Percentiles rank a stretch among this genome's conserved stretches.
These are phyloP conservation scores for Coemansia sp. DNA, from an alignment of 192 early-diverging fungal species.

Conservation along the genomic window DNA sequence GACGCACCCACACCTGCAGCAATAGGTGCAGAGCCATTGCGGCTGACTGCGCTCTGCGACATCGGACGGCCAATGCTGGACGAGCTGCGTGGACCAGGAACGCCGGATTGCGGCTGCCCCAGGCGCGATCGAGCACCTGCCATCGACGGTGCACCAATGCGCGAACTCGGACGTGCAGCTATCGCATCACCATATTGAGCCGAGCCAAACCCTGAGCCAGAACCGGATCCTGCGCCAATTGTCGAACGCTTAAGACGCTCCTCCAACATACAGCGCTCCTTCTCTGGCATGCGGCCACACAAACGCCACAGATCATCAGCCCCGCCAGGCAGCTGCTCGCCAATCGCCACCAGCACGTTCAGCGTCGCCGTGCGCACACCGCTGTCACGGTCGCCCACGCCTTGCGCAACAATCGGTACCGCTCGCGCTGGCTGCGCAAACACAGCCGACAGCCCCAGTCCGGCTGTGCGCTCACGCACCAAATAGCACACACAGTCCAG, in stretches of 20 bases:
- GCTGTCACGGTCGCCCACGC: constrained; percentile 81
- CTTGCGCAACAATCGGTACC: constrained; percentile 68
- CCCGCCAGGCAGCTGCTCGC: constrained; percentile 60
- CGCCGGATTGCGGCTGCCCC: no score
- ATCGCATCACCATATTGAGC: constrained; percentile 10
- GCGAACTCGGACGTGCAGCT: constrained; percentile 27
- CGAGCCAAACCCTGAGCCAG: constrained; percentile 36
- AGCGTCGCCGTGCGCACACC: constrained; percentile 77
- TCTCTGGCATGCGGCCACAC: constrained; percentile 71
- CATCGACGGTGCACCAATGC: constrained; percentile 12
- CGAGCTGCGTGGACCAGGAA: no score
- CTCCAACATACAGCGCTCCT: constrained; percentile 78
- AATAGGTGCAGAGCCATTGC: no score
- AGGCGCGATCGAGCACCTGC: no score
- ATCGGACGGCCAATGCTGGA: constrained; percentile 3
- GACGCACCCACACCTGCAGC: no score
- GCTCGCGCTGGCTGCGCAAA: constrained; percentile 62
- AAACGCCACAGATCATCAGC: constrained; percentile 75
- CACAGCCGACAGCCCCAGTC: constrained; percentile 36
- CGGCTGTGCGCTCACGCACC: constrained; percentile 60
- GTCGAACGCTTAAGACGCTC: constrained; percentile 70
- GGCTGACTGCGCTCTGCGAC: not conserved
- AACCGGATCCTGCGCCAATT: constrained; percentile 23
- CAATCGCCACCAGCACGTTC: constrained; percentile 70
- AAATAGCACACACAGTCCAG: constrained; percentile 75